These are phyloP conservation scores for Huiozyma naganishii DNA, from an alignment of 805 yeast species.

Conservation along the genomic window DNA sequence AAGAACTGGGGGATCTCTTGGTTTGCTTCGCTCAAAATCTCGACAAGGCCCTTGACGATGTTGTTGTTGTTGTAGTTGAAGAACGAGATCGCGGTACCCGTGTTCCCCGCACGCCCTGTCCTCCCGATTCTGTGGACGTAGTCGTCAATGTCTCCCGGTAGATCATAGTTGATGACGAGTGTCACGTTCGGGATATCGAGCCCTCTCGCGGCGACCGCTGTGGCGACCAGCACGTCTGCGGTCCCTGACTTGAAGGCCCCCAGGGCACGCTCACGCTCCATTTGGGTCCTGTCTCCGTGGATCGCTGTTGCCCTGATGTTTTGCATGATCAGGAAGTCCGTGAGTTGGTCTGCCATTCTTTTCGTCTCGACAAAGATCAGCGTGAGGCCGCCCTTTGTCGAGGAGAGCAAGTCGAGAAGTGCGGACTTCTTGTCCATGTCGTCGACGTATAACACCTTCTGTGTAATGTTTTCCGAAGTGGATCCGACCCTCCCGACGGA, in stretches of 20 bases:
- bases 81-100: slow-evolving; percentile 95
- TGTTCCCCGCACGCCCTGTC: slow-evolving; percentile 99
- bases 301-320: slow-evolving; percentile 93
- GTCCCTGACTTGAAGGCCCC: slow-evolving; percentile 83
- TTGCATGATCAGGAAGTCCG: slow-evolving; percentile 79
- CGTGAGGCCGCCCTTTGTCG: slow-evolving; percentile 73
- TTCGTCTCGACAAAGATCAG: slow-evolving; percentile 94
- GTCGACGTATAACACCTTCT: slow-evolving; percentile 82
- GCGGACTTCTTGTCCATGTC: slow-evolving; percentile 84
- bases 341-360: slow-evolving; percentile 92
- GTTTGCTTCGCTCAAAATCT: slow-evolving; percentile 83
- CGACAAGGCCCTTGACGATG: slow-evolving; percentile 75
- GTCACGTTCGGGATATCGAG: slow-evolving; percentile 97
- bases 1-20: slow-evolving; percentile 93
- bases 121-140: slow-evolving; percentile 99
- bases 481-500: slow-evolving; percentile 98
- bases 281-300: slow-evolving; percentile 97
- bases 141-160: slow-evolving; percentile 94
- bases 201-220: slow-evolving; percentile 99
- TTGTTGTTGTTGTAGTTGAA: slow-evolving; percentile 89
- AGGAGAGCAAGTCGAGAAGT: slow-evolving; percentile 72
- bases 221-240: slow-evolving; percentile 91
- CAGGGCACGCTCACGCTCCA: slow-evolving; percentile 92
- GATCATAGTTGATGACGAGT: slow-evolving; percentile 92
- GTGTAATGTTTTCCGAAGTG: slow-evolving; percentile 95